Evolutionary conservation across 169 alveolate species (phyloP).

Genomic region (Plasmodium gaboni): DNA sequence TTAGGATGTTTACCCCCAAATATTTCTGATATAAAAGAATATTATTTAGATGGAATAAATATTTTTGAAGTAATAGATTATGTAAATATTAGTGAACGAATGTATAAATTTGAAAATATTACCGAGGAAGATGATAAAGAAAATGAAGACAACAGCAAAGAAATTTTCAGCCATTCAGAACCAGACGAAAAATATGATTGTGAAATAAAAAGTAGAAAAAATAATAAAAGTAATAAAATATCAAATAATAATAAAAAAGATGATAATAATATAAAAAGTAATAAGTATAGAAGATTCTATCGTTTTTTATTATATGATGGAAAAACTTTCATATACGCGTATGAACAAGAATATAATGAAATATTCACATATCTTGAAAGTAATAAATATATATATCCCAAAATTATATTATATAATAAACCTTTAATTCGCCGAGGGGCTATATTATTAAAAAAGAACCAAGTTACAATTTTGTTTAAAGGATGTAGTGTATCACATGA

Average conservation of each 20-base stretch:
- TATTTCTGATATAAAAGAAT: constrained; percentile 5
- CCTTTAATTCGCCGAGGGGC: constrained; percentile 63
- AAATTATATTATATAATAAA: constrained; percentile 66
- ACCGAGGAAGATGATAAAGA: constrained; percentile 30
- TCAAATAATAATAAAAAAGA: constrained; percentile 4
- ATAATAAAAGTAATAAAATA: constrained; percentile 7
- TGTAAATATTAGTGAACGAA: constrained; percentile 70
- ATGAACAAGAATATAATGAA: constrained; percentile 66
- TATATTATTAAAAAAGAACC: constrained; percentile 48
- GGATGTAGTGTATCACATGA: constrained; percentile 7
- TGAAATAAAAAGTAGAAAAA: constrained; percentile 5
- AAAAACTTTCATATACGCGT: constrained; percentile 54
- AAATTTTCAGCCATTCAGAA: constrained; percentile 9
- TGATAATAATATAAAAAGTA: not conserved
- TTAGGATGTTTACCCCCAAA: constrained; percentile 59
- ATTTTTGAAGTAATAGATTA: constrained; percentile 68
- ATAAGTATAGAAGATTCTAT: constrained; percentile 35
- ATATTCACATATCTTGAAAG: constrained; percentile 65
- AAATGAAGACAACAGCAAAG: constrained; percentile 18
- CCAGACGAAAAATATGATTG: constrained; percentile 1
- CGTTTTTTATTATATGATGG: constrained; percentile 77
- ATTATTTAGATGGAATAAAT: constrained; percentile 56
- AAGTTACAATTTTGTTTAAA: constrained; percentile 47
- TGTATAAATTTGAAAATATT: constrained; percentile 27
- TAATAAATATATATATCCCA: constrained; percentile 54